Base-by-base conservation (phyloP, 2,329 filamentous ascomycete genomes). In the Furcasterigmium sp. region DNA sequence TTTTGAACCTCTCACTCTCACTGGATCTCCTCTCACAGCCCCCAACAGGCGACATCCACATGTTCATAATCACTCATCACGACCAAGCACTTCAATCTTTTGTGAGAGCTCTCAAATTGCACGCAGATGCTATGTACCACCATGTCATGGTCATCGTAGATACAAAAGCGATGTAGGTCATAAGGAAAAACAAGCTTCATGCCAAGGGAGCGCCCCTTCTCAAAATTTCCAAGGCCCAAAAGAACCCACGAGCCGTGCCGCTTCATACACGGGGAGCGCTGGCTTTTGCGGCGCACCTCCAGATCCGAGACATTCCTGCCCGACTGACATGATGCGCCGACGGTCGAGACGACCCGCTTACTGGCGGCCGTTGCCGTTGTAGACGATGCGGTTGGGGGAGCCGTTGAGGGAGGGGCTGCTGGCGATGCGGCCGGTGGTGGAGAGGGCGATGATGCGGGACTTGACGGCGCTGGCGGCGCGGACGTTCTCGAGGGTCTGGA, bases 301-400 rank as follows among this genome's bases (percentile, higher is more conserved):
- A n/a, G 5, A 4, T 13, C 14, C 5, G 13, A n/a, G 29, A 11
- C 13, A 4, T n/a, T 30, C 28, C 10, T 5, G 13, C 28, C 28
- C 11, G 5, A 13, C 11, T 30, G 28, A 30, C n/a, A n/a, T n/a
- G 10, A 13, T n/a, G 11, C 5, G 28, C 5, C 28, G 5, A 5
- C 13, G 28, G n/a, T 32, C 5, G 14, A 9, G 30, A 4, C n/a
- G 30, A 17, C 5, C n/a, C 32, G 20, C 21, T 41, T 41, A 41
- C 38, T 40, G 38, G 38, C 17, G n/a, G 30, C 32, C 40, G 28
- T 42, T 38, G 8, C 70, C 71, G 50, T 78, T 77, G 60, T 70
- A 76, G 23, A 63, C 67, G 46, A 76, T 56, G 48, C 67, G 49
- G 56, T 76, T 76, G 29, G 61, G 59, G 29, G 63, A 71, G 35